Base-by-base conservation (phyloP, 805 yeast genomes). In the Metschnikowia bowlesiae region DNA sequence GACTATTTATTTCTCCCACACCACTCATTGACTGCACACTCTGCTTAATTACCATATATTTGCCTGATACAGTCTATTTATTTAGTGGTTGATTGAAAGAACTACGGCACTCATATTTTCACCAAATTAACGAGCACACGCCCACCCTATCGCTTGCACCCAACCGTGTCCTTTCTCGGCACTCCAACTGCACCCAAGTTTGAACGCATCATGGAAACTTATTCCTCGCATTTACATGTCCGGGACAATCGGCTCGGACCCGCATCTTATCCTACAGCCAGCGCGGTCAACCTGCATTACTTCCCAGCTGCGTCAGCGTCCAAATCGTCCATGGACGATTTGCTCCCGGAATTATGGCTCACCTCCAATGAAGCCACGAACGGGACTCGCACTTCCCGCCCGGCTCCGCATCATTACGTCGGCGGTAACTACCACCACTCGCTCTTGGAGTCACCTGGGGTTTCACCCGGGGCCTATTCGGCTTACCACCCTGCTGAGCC, bases 281-380 rank as follows among this genome's bases (percentile, higher is more conserved):
- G 41, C 31, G 3, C 38, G 4, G 38, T 31, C 41, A 22, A 39
- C 9, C 30, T 22, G 31, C 30, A 26, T 10, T 39, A 26, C 26
- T 39, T 26, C 31, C 18, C 41, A 2, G 9, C 31, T 3, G 29
- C 41, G 6, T 39, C 41, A 8, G 11, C 11, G 3, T 31, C 44
- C 13, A 31, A 42, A 13, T 50, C 44, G 18, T 48, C 57, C 34
- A 62, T 53, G 55, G 64, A 59, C 30, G 70, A 63, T 50, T 61
- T 68, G 31, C 63, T 69, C 51, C 70, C 73, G 28, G 70, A 68
- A 49, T 57, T 69, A 53, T 69, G 71, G 72, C 62, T 67, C 32
- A 29, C 32, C 5, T 35, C 38, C 26, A 16, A 39, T 4, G 35
- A 40, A 8, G 4, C 29, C 6, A 26, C 10, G 8, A 31, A 16